phyloP scores from a whole-genome alignment of 164 flowering plant species.

The Magnolia changhungtana region DNA sequence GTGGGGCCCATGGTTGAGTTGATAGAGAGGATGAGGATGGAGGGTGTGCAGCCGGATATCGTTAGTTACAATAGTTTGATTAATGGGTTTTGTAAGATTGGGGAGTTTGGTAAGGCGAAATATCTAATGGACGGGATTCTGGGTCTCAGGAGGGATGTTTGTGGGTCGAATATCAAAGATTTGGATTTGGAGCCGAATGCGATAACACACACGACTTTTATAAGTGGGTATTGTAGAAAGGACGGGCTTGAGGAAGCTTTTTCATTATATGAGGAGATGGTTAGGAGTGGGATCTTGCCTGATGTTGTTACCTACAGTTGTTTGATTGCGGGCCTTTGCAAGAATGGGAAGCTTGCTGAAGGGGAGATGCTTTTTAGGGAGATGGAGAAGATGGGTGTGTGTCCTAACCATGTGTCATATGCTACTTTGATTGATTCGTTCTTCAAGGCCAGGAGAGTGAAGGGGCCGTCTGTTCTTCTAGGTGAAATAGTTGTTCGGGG shows the following conservation, averaged over 20 bases:
- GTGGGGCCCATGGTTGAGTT: slow-evolving; percentile 35
- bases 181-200: slow-evolving; percentile 36
- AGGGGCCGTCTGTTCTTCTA: slow-evolving; percentile 42
- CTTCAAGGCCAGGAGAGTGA: slow-evolving; percentile 39
- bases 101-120: slow-evolving; percentile 56
- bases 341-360: slow-evolving; percentile 50
- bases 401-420: slow-evolving; percentile 73
- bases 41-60: slow-evolving; percentile 50
- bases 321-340: slow-evolving; percentile 62
- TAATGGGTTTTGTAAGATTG: slow-evolving; percentile 56
- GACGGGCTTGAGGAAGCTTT: slow-evolving; percentile 54
- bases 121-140: slow-evolving; percentile 46
- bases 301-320: slow-evolving; percentile 71
- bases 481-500: slow-evolving; percentile 76
- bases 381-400: slow-evolving; percentile 61
- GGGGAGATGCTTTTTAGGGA: slow-evolving; percentile 51
- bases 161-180: slow-evolving; percentile 10
- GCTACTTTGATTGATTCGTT: slow-evolving; percentile 52
- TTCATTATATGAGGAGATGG: slow-evolving; percentile 61
- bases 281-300: slow-evolving; percentile 54
- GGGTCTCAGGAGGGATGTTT: slow-evolving; percentile 3
- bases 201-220: slow-evolving; percentile 63
- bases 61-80: slow-evolving; percentile 70
- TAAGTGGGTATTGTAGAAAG: slow-evolving; percentile 44
- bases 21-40: slow-evolving; percentile 43